These are phyloP conservation scores for Vitis amurensis DNA, from an alignment of 164 flowering plant genomes.

Conservation along the genomic window DNA sequence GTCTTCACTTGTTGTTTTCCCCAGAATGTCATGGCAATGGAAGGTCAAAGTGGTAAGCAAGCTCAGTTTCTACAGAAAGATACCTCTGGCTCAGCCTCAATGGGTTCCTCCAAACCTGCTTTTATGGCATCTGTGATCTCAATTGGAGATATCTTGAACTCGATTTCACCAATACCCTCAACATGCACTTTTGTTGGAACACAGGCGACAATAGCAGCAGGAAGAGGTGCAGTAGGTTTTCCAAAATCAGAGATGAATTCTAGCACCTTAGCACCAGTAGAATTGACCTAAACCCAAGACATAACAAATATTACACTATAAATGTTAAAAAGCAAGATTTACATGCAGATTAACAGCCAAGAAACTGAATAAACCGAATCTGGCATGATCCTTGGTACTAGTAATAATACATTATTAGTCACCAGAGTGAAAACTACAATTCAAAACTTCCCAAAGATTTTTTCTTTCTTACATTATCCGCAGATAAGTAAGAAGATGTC, in stretches of 20 bases:
- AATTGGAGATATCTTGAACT: constrained; percentile 65
- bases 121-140: constrained; percentile 82
- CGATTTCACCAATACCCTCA: constrained; percentile 84
- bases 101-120: constrained; percentile 77
- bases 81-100: constrained; percentile 95
- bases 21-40: background rate
- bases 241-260: constrained; percentile 93
- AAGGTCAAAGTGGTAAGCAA: background rate
- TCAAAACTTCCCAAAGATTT: background rate
- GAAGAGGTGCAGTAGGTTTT: constrained; percentile 77
- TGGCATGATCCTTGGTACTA: background rate
- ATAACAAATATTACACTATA: background rate
- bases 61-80: constrained; percentile 10
- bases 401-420: background rate
- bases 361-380: background rate
- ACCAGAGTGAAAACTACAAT: background rate
- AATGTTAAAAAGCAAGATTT: background rate
- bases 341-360: background rate
- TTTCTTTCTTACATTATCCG: background rate
- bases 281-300: constrained; percentile 61
- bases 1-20: background rate
- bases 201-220: constrained; percentile 98
- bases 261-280: constrained; percentile 76
- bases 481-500: background rate
- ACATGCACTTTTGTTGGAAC: constrained; percentile 85